Conservation (phyloP, 2,329 filamentous ascomycete genomes). For the Alternaria arbusti region DNA sequence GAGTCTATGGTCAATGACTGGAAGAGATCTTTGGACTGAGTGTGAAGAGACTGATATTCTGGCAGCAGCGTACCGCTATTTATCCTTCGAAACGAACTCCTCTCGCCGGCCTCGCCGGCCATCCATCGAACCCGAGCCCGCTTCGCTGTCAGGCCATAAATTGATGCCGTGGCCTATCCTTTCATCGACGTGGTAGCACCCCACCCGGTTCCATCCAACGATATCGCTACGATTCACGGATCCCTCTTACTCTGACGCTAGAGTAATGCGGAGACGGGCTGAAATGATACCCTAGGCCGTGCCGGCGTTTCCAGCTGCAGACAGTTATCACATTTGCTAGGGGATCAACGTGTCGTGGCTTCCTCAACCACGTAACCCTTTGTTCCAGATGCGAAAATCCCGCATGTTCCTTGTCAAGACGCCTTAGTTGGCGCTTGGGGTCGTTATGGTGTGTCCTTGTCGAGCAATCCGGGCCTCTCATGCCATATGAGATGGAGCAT, state of each 20-base stretch:
- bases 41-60: conserved; percentile 34
- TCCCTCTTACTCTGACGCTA: conserved; percentile 53
- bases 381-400: conserved; percentile 45
- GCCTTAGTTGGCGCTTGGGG: conserved; percentile 40
- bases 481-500: conserved; percentile 42
- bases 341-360: conserved; percentile 53
- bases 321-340: conserved; percentile 51
- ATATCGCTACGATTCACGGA: conserved; percentile 53
- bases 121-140: conserved; percentile 34
- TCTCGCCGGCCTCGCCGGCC: conserved; percentile 31
- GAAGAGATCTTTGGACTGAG: conserved; percentile 34
- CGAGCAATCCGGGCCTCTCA: conserved; percentile 41
- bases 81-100: conserved; percentile 45
- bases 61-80: conserved; percentile 46
- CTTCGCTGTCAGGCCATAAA: conserved; percentile 44
- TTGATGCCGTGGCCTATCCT: conserved; percentile 48
- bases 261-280: conserved; percentile 50
- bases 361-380: conserved; percentile 52
- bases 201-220: conserved; percentile 52
- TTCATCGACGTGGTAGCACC: conserved; percentile 50
- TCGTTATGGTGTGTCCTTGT: conserved; percentile 26
- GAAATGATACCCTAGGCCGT: conserved; percentile 54
- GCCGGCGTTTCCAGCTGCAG: conserved; percentile 52
- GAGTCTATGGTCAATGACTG: conserved; percentile 35
- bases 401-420: conserved; percentile 47